phyloP scores from a whole-genome alignment of 75 land plant genomes.

The Larix kaempferi region DNA sequence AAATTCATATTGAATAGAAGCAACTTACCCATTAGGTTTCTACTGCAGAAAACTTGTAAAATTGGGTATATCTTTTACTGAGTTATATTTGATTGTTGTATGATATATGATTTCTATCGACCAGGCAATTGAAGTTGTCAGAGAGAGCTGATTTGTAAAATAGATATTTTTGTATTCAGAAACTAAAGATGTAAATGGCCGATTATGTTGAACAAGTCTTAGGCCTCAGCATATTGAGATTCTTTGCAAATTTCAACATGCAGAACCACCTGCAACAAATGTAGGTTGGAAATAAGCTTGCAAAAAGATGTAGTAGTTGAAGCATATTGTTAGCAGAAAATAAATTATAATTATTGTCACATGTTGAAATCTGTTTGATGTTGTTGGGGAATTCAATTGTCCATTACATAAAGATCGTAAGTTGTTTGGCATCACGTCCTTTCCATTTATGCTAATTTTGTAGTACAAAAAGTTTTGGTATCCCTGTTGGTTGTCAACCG shows the following conservation, averaged over 20 bases:
- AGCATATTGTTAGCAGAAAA: background rate
- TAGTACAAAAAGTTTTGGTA: background rate
- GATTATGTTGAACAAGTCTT: background rate
- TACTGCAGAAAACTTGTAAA: background rate
- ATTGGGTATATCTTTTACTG: too few relatives aligned
- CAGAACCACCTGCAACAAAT: background rate
- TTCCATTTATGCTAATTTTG: background rate
- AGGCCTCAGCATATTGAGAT: background rate
- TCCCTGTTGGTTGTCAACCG: background rate
- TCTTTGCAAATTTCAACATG: background rate
- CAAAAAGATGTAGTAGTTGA: conserved; percentile 2
- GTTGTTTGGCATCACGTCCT: background rate
- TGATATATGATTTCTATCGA: background rate
- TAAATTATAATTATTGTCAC: background rate
- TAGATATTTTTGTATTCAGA: background rate
- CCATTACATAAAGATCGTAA: background rate
- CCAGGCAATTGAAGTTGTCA: background rate
- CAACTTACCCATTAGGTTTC: background rate
- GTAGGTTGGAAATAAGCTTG: background rate
- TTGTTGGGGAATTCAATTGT: background rate
- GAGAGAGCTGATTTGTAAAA: background rate
- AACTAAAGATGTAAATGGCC: background rate
- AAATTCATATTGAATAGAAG: background rate
- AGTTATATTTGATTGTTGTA: background rate
- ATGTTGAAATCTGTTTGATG: background rate